These are phyloP conservation scores for Lagenaria siceraria DNA, from an alignment of 306 rosid species.

Conservation along the genomic window DNA sequence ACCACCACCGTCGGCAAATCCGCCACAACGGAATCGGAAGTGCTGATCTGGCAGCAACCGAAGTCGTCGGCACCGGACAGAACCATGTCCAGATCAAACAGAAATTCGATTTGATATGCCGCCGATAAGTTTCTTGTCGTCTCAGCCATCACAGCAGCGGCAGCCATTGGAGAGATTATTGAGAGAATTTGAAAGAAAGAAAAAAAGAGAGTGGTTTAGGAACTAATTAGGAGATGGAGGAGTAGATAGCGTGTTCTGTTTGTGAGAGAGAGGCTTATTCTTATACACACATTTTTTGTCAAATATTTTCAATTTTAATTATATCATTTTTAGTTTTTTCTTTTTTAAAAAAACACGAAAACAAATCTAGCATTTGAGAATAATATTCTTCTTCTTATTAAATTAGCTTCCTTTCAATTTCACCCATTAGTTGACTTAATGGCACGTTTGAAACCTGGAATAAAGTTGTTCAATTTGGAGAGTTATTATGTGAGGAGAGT, in stretches of 20 bases:
- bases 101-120: background rate
- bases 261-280: background rate
- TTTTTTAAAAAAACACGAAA: no score
- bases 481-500: no score
- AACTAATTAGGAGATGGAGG: background rate
- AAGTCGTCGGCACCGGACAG: background rate
- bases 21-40: background rate
- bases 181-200: background rate
- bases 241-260: background rate
- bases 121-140: background rate
- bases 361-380: no score
- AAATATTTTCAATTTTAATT: background rate
- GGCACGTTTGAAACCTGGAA: no score
- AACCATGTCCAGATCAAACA: conserved; percentile 3
- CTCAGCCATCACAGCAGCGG: background rate
- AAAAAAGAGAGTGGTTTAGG: background rate
- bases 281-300: background rate
- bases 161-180: background rate
- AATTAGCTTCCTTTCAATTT: no score
- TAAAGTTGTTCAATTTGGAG: no score
- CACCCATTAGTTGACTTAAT: no score
- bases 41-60: background rate
- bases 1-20: conserved; percentile 18
- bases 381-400: no score
- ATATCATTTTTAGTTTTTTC: no score